phyloP scores from a whole-genome alignment of 108 stramenopile species.

The Licmophora abbreviata region DNA sequence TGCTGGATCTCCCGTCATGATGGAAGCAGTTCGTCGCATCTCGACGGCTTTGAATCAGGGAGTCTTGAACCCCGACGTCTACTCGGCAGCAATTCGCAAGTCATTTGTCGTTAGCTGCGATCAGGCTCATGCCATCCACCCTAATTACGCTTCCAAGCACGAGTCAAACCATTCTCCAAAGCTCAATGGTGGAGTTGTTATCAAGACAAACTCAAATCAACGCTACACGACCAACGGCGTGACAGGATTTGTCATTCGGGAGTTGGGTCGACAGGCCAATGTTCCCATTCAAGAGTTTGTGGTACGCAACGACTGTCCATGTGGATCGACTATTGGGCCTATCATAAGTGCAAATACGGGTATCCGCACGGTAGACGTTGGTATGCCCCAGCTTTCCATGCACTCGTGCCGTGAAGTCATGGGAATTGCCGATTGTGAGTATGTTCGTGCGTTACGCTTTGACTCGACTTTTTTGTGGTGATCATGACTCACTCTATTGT shows the following conservation, averaged over 20 bases:
- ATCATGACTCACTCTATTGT: neutral
- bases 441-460: neutral
- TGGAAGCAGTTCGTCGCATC: slow-evolving; percentile 71
- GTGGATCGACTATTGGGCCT: slow-evolving; percentile 92
- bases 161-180: slow-evolving; percentile 79
- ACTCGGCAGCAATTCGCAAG: slow-evolving; percentile 41
- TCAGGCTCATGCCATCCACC: slow-evolving; percentile 93
- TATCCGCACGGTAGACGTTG: slow-evolving; percentile 87
- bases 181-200: slow-evolving; percentile 84
- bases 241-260: slow-evolving; percentile 83
- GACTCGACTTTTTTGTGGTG: neutral
- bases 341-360: slow-evolving; percentile 77
- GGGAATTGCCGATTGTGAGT: slow-evolving; percentile 69
- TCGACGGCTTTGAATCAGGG: slow-evolving; percentile 51
- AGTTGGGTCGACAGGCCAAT: slow-evolving; percentile 58
- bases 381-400: slow-evolving; percentile 95
- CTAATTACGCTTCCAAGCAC: slow-evolving; percentile 88
- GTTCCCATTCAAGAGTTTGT: slow-evolving; percentile 68
- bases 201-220: slow-evolving; percentile 93
- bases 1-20: slow-evolving; percentile 88
- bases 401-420: slow-evolving; percentile 81
- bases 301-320: slow-evolving; percentile 86
- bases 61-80: slow-evolving; percentile 31
- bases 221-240: slow-evolving; percentile 85
- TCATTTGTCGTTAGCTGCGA: slow-evolving; percentile 83